Percentiles rank a stretch among this genome's conserved stretches.
Conservation (phyloP, 1,284 basidiomycete genomes). For the Pyrrhoderma noxium region DNA sequence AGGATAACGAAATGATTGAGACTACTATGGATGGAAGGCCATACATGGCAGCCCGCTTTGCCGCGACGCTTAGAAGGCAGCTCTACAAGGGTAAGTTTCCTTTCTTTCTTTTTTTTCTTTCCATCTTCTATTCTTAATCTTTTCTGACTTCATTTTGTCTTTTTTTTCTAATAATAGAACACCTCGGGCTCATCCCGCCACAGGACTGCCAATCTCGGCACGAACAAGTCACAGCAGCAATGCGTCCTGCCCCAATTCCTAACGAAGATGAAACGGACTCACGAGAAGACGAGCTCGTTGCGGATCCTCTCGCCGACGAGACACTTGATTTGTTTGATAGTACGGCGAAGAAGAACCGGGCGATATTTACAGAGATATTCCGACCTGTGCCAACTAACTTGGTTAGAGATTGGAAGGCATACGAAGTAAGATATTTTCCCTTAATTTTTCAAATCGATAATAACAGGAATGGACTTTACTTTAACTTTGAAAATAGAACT, state of each 20-base stretch:
- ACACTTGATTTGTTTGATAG: constrained; percentile 58
- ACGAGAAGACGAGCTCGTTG: constrained; percentile 59
- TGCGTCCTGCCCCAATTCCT: constrained; percentile 70
- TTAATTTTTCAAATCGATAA: constrained; percentile 16
- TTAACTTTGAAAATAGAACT: constrained; percentile 38
- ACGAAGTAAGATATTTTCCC: constrained; percentile 48
- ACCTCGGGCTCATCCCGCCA: constrained; percentile 75
- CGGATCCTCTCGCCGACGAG: constrained; percentile 69
- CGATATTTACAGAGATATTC: constrained; percentile 79
- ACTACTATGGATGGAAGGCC: constrained; percentile 74
- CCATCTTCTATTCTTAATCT: not conserved
- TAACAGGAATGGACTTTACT: constrained; percentile 10
- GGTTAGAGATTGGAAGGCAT: constrained; percentile 70
- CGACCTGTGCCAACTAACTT: constrained; percentile 75
- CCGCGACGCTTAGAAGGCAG: constrained; percentile 68
- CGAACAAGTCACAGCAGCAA: constrained; percentile 50
- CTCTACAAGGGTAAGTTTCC: constrained; percentile 56
- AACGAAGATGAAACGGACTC: constrained; percentile 59
- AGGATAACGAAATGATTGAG: constrained; percentile 76
- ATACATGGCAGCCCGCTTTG: constrained; percentile 66
- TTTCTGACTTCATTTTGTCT: not conserved
- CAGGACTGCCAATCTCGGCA: constrained; percentile 38
- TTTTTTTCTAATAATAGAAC: constrained; percentile 43
- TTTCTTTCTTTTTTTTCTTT: not conserved
- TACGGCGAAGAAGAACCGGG: constrained; percentile 74